Evolutionary conservation across 2,329 filamentous ascomycete species (phyloP).

Genomic region (Exophiala calicioides): DNA sequence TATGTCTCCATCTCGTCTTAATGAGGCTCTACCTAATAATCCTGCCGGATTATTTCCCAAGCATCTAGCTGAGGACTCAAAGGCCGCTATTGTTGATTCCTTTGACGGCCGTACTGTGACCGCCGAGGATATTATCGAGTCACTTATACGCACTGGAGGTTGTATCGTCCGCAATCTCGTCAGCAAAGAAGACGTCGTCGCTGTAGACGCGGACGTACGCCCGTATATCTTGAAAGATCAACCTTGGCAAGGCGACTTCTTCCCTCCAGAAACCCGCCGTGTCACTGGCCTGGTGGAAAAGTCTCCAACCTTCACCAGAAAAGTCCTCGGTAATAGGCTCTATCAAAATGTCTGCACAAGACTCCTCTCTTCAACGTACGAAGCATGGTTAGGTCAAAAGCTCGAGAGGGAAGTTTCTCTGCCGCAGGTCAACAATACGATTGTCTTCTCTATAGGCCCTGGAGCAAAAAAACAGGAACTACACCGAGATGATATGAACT

Average conservation of each 20-base stretch:
- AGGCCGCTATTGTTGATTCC: not conserved
- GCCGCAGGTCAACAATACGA: slow-evolving; percentile 34
- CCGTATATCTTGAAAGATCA: slow-evolving; percentile 25
- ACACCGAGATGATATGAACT: slow-evolving; percentile 33
- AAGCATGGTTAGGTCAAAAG: slow-evolving; percentile 19
- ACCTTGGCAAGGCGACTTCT: slow-evolving; percentile 24
- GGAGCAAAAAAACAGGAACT: slow-evolving; percentile 28
- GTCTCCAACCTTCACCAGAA: slow-evolving; percentile 23
- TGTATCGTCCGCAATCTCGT: slow-evolving; percentile 7
- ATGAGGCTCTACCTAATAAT: not conserved
- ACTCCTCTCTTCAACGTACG: slow-evolving; percentile 12
- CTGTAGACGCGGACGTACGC: slow-evolving; percentile 22
- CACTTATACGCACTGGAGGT: slow-evolving; percentile 9
- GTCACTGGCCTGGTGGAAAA: slow-evolving; percentile 29
- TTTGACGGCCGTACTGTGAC: slow-evolving; percentile 7
- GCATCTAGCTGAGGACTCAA: slow-evolving; percentile 4
- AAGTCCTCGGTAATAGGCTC: slow-evolving; percentile 23
- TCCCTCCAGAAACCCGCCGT: slow-evolving; percentile 30
- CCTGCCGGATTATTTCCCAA: not conserved
- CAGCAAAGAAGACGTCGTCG: slow-evolving; percentile 1
- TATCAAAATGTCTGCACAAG: slow-evolving; percentile 21
- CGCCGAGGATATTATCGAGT: slow-evolving; percentile 10
- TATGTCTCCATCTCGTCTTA: too few relatives aligned
- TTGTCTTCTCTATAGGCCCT: slow-evolving; percentile 33
- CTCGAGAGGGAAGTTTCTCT: not conserved